Conservation (phyloP, 352 stramenopile genomes). For the Pythium aquatile region DNA sequence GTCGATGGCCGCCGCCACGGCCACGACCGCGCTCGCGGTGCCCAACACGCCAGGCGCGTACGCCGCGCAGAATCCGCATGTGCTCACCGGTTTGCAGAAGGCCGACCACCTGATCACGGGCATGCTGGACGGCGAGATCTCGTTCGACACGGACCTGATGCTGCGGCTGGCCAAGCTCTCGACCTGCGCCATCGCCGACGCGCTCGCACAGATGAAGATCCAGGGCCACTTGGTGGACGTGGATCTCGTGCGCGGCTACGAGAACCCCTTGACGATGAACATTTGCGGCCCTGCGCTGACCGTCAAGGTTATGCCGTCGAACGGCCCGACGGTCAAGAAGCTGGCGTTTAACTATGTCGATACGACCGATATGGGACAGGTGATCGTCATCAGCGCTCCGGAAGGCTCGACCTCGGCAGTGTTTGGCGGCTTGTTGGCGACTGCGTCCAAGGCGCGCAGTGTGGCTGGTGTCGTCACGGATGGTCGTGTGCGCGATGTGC, state of each 20-base stretch:
- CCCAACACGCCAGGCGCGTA: slow-evolving; percentile 32
- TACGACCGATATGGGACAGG: slow-evolving; percentile 66
- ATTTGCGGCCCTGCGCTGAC: slow-evolving; percentile 77
- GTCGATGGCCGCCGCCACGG: slow-evolving; percentile 22
- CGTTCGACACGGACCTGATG: slow-evolving; percentile 59
- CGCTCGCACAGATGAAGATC: slow-evolving; percentile 74
- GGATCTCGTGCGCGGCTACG: slow-evolving; percentile 60
- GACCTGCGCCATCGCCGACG: slow-evolving; percentile 78
- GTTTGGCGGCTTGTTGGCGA: slow-evolving; percentile 73
- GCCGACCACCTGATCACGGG: slow-evolving; percentile 56
- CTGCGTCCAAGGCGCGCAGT: slow-evolving; percentile 63
- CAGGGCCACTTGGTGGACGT: slow-evolving; percentile 78
- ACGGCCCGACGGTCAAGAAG: slow-evolving; percentile 55
- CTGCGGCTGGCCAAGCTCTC: slow-evolving; percentile 74
- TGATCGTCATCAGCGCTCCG: slow-evolving; percentile 77
- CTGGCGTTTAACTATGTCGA: slow-evolving; percentile 80
- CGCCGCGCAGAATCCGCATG: slow-evolving; percentile 31
- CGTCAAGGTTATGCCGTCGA: slow-evolving; percentile 72
- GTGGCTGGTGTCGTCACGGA: slow-evolving; percentile 71
- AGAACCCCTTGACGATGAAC: slow-evolving; percentile 54
- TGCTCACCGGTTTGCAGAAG: slow-evolving; percentile 45
- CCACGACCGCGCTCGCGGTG: slow-evolving; percentile 31
- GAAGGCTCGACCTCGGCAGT: slow-evolving; percentile 49
- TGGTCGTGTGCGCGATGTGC: slow-evolving; percentile 71
- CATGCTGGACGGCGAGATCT: slow-evolving; percentile 68